These are phyloP conservation scores for Cornus florida DNA, from an alignment of 148 eudicot species.

Conservation along the genomic window DNA sequence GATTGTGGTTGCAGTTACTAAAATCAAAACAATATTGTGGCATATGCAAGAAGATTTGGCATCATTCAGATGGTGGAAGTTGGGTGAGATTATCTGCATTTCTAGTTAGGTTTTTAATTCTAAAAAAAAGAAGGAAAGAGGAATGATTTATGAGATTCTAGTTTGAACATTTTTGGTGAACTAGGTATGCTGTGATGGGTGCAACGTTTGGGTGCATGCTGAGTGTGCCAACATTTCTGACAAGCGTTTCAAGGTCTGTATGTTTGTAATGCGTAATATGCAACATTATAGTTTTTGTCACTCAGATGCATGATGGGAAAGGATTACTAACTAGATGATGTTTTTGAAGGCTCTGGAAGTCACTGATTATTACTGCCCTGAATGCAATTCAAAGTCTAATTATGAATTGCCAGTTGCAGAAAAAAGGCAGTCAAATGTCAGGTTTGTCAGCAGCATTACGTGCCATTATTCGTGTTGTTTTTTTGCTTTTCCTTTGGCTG, in stretches of 20 bases:
- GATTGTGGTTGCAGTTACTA: constrained; percentile 47
- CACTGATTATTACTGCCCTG: constrained; percentile 80
- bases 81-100: constrained; percentile 55
- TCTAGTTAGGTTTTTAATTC: not conserved
- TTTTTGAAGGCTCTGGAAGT: constrained; percentile 49
- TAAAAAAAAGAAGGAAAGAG: not conserved
- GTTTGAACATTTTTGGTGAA: constrained; percentile 14
- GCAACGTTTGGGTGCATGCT: constrained; percentile 95
- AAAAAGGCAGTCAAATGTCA: constrained; percentile 25
- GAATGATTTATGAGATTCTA: not conserved
- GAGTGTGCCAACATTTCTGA: constrained; percentile 72
- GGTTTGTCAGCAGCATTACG: constrained; percentile 22
- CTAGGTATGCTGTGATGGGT: constrained; percentile 93
- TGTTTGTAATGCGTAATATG: constrained; percentile 2
- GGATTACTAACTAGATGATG: constrained; percentile 14
- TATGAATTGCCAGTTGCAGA: constrained; percentile 9
- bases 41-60: constrained; percentile 89
- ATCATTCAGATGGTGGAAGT: constrained; percentile 88
- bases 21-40: constrained; percentile 94
- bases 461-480: no score
- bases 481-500: no score
- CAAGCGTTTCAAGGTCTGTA: constrained; percentile 67
- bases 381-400: constrained; percentile 58
- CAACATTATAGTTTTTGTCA: not conserved
- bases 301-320: not conserved